Base-by-base conservation (phyloP, 495 filamentous ascomycete genomes). In the Neurospora sp. region DNA sequence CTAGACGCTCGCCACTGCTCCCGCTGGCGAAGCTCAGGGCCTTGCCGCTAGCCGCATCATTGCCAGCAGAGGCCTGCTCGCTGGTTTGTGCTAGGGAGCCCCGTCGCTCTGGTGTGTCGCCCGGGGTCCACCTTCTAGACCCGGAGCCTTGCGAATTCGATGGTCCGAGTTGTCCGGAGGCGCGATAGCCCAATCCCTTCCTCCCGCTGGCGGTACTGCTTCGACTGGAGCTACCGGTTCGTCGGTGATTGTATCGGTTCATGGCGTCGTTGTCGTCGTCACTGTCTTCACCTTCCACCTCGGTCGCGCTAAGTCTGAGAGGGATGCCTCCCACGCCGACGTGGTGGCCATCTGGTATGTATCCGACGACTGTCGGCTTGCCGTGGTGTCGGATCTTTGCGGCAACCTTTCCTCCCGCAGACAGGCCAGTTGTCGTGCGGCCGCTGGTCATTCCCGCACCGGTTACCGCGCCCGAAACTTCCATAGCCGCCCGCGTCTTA, bases 251-350 rank as follows among this genome's bases (percentile, higher is more conserved):
- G 69, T 85, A 79, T 8, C 82, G 84, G 71, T 85, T 84, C 38
- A 86, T 84, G 74, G 75, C 83, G 84, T 41, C 77, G 46, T 93
- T 91, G 70, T 97, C 93, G 42, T 93, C 91, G 18, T 92, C 91
- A 66, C 88, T 89, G 44, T 89, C 89, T 75, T 91, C 93, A 75
- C 94, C 94, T 70, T 94, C 94, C 5, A 98, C 91, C 80, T 99
- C 96, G 76, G 91, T 97, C 7, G 96, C 96, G 82, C 93, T 97
- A 72, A 99, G 84, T 62, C 96, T 90, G 75, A 97, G 89, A 2
- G 96, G 96, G 41, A 98, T 94, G 38, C 90, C 92, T 18, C 90
- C 92, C 0, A 88, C 86, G 14, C 88, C 88, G 39, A 92, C 89
- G 72, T 94, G 86, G 72, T 92, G 93, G 20, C 86, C 90, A n/a